phyloP scores from a whole-genome alignment of 202 grass and related monocot species.

The Zizania palustris region DNA sequence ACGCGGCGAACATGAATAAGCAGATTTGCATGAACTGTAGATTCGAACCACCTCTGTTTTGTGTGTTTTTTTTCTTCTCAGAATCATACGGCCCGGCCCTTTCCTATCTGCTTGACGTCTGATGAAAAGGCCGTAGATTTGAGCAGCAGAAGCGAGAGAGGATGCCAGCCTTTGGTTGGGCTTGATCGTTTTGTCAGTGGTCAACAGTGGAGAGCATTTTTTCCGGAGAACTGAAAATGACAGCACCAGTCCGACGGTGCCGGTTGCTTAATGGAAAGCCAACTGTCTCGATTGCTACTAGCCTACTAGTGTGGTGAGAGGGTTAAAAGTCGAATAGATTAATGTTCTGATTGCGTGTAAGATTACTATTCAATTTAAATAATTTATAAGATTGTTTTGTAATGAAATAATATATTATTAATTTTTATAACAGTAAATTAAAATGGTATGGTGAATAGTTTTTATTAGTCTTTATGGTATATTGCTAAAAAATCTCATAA shows the following conservation, averaged over 20 bases:
- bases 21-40: slow-evolving; percentile 35
- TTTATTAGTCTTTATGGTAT: too few species aligned
- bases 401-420: too few species aligned
- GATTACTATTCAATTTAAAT: too few species aligned
- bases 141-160: not conserved
- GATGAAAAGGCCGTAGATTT: not conserved
- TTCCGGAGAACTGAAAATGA: not conserved
- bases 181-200: not conserved
- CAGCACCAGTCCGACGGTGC: not conserved
- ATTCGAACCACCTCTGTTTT: slow-evolving; percentile 12
- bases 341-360: too few species aligned
- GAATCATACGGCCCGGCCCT: too few species aligned
- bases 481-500: too few species aligned
- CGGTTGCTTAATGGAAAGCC: not conserved
- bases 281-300: too few species aligned
- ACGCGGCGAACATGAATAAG: slow-evolving; percentile 44
- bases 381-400: too few species aligned
- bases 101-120: not conserved
- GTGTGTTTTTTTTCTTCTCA: not conserved
- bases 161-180: not conserved
- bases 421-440: too few species aligned
- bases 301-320: too few species aligned
- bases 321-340: too few species aligned
- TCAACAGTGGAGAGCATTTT: not conserved
- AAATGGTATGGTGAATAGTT: too few species aligned